These are phyloP conservation scores for Penicillium sp. DNA, from an alignment of 2,329 filamentous ascomycete genomes.

Conservation along the genomic window DNA sequence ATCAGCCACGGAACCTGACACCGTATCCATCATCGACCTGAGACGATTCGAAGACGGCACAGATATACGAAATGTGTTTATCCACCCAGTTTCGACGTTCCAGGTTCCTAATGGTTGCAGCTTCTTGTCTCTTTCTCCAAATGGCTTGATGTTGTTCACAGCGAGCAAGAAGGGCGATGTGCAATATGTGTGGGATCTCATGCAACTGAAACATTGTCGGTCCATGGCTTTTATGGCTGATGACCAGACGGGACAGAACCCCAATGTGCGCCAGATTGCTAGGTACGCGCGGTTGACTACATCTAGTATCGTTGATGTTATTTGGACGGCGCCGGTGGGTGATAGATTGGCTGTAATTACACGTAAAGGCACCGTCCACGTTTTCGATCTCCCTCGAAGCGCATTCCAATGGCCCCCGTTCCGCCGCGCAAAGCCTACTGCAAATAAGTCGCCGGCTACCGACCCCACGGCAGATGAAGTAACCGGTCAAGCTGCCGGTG, in stretches of 20 bases:
- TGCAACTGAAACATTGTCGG: conserved; percentile 46
- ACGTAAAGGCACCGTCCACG: conserved; percentile 90
- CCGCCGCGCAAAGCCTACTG: conserved; percentile 44
- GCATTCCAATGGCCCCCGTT: conserved; percentile 85
- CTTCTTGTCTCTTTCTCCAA: conserved; percentile 49
- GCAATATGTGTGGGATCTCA: conserved; percentile 50
- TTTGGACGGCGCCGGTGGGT: conserved; percentile 78
- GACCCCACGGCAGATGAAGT: conserved; percentile 47
- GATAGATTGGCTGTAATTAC: conserved; percentile 87
- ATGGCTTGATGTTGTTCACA: conserved; percentile 46
- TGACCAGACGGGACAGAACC: conserved; percentile 27
- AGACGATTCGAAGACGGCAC: conserved; percentile 41
- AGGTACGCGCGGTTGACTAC: conserved; percentile 90
- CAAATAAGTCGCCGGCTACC: conserved; percentile 35
- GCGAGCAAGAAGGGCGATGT: conserved; percentile 50
- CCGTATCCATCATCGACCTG: conserved; percentile 47
- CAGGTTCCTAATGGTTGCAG: conserved; percentile 49
- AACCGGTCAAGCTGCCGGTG: conserved; percentile 39
- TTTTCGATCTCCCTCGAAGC: conserved; percentile 79
- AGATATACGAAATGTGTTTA: conserved; percentile 32
- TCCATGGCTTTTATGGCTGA: conserved; percentile 37
- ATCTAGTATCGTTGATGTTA: conserved; percentile 83
- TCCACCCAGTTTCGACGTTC: conserved; percentile 44
- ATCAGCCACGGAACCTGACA: conserved; percentile 39
- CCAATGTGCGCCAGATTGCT: conserved; percentile 73